Base-by-base conservation (phyloP, 306 rosid species). In the Inga leiocalycina region DNA sequence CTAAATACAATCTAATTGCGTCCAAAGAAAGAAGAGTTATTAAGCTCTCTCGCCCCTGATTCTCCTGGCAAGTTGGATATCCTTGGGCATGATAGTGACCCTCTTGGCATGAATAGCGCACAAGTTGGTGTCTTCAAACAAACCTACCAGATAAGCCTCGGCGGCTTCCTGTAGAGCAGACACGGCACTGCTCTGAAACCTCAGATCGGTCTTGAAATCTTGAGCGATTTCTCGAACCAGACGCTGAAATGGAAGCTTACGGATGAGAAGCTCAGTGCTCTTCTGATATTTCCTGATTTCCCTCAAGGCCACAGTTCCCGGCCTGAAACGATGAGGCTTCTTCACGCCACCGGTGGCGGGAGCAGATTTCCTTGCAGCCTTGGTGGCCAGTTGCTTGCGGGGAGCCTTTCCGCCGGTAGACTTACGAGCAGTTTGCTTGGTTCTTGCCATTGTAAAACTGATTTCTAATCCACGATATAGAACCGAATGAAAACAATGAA, bases 251-350 rank as follows among this genome's bases (percentile, higher is more conserved):
- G 83, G 83, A 14, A 80, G 78, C 64, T 80, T 72, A 0, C 72
- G 48, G 1, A 81, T 81, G 4, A 81, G 64, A 32, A 73, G 79
- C 74, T 81, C 84, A 0, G 66, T 74, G 54, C 79, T 81, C 79
- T 81, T 81, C 74, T 81, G 79, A 4, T 81, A 73, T 43, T 81
- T 81, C 32, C 84, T 73, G 19, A 81, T 81, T 72, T 81, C 84
- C n/a, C 79, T 61, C 39, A 81, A 14, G 2, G 84, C 74, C 14
- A 73, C 74, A 12, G 74, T 73, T 3, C 84, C 79, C 0, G 74
- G 84, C 30, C 74, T 34, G 79, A 81, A 71, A 1, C 62, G 52
- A 39, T 80, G 83, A 3, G 62, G 73, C 73, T 80, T 80, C 78
- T 80, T 80, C 11, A 73, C 79, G 4, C 66, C 74, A 12, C 64